These are phyloP conservation scores for Liquidambar formosana DNA, from an alignment of 164 flowering plant genomes.

Conservation along the genomic window DNA sequence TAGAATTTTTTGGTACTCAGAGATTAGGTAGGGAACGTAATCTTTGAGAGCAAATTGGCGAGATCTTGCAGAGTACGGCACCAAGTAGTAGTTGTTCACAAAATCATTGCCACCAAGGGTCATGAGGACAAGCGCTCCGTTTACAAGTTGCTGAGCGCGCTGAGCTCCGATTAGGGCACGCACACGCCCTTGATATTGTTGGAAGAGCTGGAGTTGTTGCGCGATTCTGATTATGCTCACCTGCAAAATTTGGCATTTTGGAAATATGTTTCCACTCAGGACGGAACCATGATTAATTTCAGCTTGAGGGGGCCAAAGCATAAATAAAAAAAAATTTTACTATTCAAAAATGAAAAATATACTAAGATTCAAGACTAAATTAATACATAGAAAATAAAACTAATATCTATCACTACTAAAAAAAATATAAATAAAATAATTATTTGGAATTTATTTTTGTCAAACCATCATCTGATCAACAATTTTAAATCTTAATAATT, in stretches of 20 bases:
- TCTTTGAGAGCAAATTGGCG: slow-evolving; percentile 1
- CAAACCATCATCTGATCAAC: too few relatives aligned
- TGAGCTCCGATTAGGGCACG: background rate
- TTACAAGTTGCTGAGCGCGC: background rate
- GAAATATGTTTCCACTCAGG: too few relatives aligned
- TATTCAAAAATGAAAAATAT: too few relatives aligned
- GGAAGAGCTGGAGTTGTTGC: background rate
- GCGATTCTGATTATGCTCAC: slow-evolving; percentile 4
- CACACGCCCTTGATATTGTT: background rate
- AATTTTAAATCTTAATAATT: too few relatives aligned
- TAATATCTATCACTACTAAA: too few relatives aligned
- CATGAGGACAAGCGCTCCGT: background rate
- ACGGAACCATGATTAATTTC: too few relatives aligned
- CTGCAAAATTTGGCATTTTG: background rate
- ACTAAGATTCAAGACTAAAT: too few relatives aligned
- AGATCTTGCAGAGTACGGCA: slow-evolving; percentile 6
- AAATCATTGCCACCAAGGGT: slow-evolving; percentile 9
- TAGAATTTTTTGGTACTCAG: slow-evolving; percentile 5
- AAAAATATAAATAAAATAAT: too few relatives aligned
- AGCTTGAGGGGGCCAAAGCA: too few relatives aligned
- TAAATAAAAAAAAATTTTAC: too few relatives aligned
- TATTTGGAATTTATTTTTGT: too few relatives aligned
- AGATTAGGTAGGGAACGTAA: slow-evolving; percentile 3
- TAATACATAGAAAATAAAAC: too few relatives aligned
- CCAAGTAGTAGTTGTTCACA: slow-evolving; percentile 10